Evolutionary conservation across 129 eudicot genomes (phyloP), one percentile per base, ranked within the genome.

Genomic region (Pseudognaphalium luteoalbum): DNA sequence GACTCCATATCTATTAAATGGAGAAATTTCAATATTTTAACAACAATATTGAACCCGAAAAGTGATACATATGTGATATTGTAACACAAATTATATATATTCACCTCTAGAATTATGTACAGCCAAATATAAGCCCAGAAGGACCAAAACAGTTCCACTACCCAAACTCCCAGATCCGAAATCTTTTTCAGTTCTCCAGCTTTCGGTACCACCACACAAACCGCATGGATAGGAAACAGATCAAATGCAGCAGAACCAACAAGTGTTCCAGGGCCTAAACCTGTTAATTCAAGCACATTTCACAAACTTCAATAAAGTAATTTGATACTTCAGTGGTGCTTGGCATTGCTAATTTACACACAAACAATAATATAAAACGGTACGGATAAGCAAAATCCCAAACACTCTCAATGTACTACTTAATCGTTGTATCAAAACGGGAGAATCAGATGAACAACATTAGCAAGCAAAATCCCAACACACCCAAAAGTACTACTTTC

Each of bases 171-270:
- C 54, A 93, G 39, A 87, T 93, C 97, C 57, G 97, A 87, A 78
- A 93, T 93, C 93, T 90, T 93, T 75, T 93, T 93, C 76, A 93
- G 65, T 77, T 93, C 91, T 82, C 98, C 98, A 81, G 96, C 93
- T 82, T 88, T 93, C 1, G 98, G 98, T 66, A 93, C 97, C 76
- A 93, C 93, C 35, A 93, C 98, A 75, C 98, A 93, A 39, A 93
- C 98, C 12, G 98, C 98, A 73, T 93, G 98, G 72, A 93, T 93
- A 0, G 98, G 98, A 83, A 90, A 93, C 52, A 93, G 86, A 56
- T 93, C 98, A 66, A 93, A 93, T n/a, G 98, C 98, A 85, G 98
- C 98, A 70, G 98, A 90, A 82, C 98, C 98, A 78, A 93, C 96
- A 76, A 93, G 96, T 29, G 98, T 93, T 73, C 98, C 98, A 59